phyloP scores from a whole-genome alignment of 345 rosid species.

The Eucalyptus erythrocorys region DNA sequence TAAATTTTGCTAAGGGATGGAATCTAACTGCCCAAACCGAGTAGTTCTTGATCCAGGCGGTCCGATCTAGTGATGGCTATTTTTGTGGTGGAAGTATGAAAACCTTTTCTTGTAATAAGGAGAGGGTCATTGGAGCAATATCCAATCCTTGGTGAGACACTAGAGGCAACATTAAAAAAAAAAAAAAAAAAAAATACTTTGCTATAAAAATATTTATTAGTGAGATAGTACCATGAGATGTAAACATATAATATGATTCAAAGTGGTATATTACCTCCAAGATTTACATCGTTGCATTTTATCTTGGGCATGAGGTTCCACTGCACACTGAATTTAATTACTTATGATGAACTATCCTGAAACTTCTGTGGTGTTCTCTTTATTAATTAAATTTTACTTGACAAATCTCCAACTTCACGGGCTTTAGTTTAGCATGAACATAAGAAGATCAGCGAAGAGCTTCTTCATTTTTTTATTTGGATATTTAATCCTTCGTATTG shows the following conservation, averaged over 20 bases:
- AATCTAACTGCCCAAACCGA: accelerated
- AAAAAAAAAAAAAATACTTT: not conserved
- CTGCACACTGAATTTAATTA: not conserved
- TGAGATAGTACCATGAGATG: not conserved
- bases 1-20: not conserved
- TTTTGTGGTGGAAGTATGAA: not conserved
- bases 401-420: not conserved
- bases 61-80: accelerated
- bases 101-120: not conserved
- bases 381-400: not conserved
- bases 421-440: not conserved
- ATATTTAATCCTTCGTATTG: not conserved
- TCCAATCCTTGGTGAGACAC: not conserved
- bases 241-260: not conserved
- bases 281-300: not conserved
- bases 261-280: not conserved
- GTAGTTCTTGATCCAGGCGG: accelerated
- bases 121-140: not conserved
- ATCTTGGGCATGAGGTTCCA: not conserved
- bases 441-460: not conserved
- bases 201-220: not conserved
- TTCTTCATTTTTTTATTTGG: not conserved
- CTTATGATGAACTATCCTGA: not conserved
- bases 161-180: not conserved
- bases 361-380: not conserved